Base-by-base conservation (phyloP, 768 basidiomycete species). In the Leccinum subgranulosum region DNA sequence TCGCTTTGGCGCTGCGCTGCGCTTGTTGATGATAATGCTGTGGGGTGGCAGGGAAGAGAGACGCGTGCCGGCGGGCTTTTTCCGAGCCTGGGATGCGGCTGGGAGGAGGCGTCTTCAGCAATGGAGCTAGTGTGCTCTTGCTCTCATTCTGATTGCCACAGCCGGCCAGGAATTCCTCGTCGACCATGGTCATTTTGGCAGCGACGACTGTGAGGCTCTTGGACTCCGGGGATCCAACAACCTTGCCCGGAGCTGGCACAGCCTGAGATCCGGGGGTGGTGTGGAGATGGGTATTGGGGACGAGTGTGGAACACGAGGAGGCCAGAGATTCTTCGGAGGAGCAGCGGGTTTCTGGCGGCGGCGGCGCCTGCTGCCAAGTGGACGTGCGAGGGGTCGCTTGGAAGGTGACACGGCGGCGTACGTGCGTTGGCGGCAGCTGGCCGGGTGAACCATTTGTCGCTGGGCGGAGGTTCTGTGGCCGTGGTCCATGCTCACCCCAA, bases 251-350 rank as follows among this genome's bases (percentile, higher is more conserved):
- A 11, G 5, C 11, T 43, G 41, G 41, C 19, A 19, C 2, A 43
- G n/a, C 19, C 10, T 43, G 41, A 43, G n/a, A 19, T 19, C 1
- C 41, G 1, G 41, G 41, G 19, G 6, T 19, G 2, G 41, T 19
- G 1, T 11, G 19, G 41, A 43, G 19, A 43, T 6, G 11, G 11
- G 41, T 19, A 6, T 45, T 48, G 1, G 50, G 5, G n/a, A 66
- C 50, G 39, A 66, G 57, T 14, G 65, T 65, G 10, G 65, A 65
- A 19, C 51, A 64, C 6, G 34, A 48, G 4, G 64, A 65, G 11
- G 55, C 28, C 2, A 61, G 61, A 0, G 51, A 39, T 0, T 33
- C 49, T 0, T 43, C 41, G 2, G 41, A 43, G 6, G 41, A 19
- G 5, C 4, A 9, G 23, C 15, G 14, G 1, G 23, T 21, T 46